These are phyloP conservation scores for Umbelopsis ramanniana DNA, from an alignment of 192 early-diverging fungal genomes.

Conservation along the genomic window DNA sequence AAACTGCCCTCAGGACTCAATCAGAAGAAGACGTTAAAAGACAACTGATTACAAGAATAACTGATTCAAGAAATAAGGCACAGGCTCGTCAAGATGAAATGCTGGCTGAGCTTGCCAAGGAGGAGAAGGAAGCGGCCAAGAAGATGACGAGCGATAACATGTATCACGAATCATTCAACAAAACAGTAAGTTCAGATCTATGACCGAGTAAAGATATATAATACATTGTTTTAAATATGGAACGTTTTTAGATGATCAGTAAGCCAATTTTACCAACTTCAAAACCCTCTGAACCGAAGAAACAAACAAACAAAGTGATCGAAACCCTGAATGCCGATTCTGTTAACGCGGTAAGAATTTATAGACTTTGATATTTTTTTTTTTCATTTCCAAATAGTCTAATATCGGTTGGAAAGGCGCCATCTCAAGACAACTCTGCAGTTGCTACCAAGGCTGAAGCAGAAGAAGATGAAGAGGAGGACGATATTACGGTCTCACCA, in stretches of 20 bases:
- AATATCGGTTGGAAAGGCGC: neutral
- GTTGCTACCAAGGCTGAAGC: constrained; percentile 33
- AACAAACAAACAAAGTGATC: constrained; percentile 60
- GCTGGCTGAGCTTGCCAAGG: constrained; percentile 57
- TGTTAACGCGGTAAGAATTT: neutral
- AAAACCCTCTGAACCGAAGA: constrained; percentile 42
- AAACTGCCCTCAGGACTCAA: constrained; percentile 25
- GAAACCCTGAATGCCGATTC: constrained; percentile 67
- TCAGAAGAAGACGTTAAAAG: constrained; percentile 37
- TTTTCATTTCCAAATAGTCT: neutral
- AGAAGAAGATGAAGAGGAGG: constrained; percentile 62
- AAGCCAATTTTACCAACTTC: constrained; percentile 26
- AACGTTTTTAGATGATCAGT: constrained; percentile 6
- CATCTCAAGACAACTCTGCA: neutral
- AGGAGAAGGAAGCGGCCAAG: constrained; percentile 63
- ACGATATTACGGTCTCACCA: constrained; percentile 56
- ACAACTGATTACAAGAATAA: constrained; percentile 42
- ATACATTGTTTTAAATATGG: neutral
- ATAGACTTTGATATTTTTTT: neutral
- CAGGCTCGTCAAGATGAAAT: constrained; percentile 37
- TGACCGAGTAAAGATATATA: neutral
- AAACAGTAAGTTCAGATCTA: constrained; percentile 49
- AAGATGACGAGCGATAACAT: constrained; percentile 76
- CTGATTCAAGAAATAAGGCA: constrained; percentile 47
- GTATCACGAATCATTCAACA: constrained; percentile 65